Conservation (phyloP, 495 filamentous ascomycete species). For the Umbilicaria muhlenbergii region DNA sequence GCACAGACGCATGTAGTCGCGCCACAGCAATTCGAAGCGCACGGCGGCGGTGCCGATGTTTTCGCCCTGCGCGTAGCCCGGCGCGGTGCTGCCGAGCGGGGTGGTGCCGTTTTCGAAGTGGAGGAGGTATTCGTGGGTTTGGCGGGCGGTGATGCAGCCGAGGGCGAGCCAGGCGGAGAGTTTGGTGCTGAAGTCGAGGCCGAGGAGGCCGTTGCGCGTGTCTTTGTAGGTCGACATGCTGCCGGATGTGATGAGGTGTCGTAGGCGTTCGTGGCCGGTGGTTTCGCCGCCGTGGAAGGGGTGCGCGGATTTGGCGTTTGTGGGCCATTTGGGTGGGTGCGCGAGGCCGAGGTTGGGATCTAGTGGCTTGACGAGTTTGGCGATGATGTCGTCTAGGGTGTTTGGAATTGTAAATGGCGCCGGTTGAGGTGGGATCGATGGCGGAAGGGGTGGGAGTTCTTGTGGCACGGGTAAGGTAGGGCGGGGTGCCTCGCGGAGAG, state of each 20-base stretch:
- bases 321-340: slow-evolving; percentile 28
- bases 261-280: slow-evolving; percentile 33
- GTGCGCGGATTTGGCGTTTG: slow-evolving; percentile 35
- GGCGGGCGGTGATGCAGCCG: slow-evolving; percentile 50
- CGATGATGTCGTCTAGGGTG: slow-evolving; percentile 29
- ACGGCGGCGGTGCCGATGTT: slow-evolving; percentile 50
- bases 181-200: slow-evolving; percentile 52
- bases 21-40: slow-evolving; percentile 57
- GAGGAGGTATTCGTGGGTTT: slow-evolving; percentile 44
- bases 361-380: slow-evolving; percentile 38
- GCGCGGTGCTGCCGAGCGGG: slow-evolving; percentile 13
- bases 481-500: slow-evolving; percentile 42
- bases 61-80: slow-evolving; percentile 47
- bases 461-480: slow-evolving; percentile 26
- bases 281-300: slow-evolving; percentile 54
- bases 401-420: slow-evolving; percentile 44
- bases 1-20: slow-evolving; percentile 62
- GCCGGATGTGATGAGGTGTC: slow-evolving; percentile 41
- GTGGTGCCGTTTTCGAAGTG: slow-evolving; percentile 38
- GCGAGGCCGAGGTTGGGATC: slow-evolving; percentile 18
- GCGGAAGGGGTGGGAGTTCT: slow-evolving; percentile 36
- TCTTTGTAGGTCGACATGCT: slow-evolving; percentile 42
- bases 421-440: slow-evolving; percentile 36
- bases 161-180: slow-evolving; percentile 52
- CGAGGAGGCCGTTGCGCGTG: slow-evolving; percentile 52